Percentiles rank a stretch among this genome's conserved stretches.
phyloP scores from a whole-genome alignment of 2,329 filamentous ascomycete genomes.

The Ophiostoma quercus region DNA sequence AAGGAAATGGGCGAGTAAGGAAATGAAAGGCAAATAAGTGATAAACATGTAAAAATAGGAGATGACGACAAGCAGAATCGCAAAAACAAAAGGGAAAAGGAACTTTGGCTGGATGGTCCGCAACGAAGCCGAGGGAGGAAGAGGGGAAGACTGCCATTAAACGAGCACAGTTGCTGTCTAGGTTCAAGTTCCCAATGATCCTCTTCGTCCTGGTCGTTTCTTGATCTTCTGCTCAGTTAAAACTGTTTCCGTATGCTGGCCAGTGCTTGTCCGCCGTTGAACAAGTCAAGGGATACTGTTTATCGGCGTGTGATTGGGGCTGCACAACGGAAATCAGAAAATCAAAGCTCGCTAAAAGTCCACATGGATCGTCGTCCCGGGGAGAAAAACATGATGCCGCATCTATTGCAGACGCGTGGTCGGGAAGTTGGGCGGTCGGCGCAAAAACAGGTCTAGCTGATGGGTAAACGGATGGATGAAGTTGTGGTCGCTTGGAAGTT shows the following conservation, averaged over 20 bases:
- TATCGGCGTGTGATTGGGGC: neutral
- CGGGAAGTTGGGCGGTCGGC: neutral
- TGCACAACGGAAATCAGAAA: neutral
- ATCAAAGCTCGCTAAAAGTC: neutral
- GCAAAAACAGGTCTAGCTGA: neutral
- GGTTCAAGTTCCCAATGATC: neutral
- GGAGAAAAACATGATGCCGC: neutral
- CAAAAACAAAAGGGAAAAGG: neutral
- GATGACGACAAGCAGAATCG: neutral
- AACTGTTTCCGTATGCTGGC: neutral
- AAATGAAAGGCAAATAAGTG: no score
- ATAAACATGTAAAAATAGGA: neutral
- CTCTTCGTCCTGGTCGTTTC: slow-evolving; percentile 13
- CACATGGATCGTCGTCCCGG: neutral
- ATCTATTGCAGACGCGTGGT: neutral
- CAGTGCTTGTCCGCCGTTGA: neutral
- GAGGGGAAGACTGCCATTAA: neutral
- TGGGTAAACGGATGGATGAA: neutral
- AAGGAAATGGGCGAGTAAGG: neutral
- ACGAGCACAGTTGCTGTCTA: neutral
- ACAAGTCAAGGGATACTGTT: neutral
- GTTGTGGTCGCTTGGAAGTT: neutral
- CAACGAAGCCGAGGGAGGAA: neutral
- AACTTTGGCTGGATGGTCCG: slow-evolving; percentile 13
- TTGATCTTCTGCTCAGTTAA: neutral